Percentiles rank a stretch among this genome's conserved stretches.
These are phyloP conservation scores for Arabidopsis lyrata DNA, from an alignment of 441 rosid species.

Conservation along the genomic window DNA sequence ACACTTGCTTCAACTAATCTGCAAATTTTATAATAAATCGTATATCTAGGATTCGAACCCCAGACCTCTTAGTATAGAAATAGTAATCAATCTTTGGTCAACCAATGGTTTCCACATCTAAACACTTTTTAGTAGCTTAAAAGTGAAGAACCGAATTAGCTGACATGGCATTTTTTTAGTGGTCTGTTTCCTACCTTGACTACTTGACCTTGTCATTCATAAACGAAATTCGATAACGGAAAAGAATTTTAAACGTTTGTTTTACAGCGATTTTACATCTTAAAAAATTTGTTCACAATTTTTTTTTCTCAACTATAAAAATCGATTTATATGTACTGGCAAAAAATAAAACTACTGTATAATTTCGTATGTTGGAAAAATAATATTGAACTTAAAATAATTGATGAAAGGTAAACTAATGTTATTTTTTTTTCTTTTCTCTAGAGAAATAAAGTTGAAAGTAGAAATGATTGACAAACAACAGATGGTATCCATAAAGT, in stretches of 20 bases:
- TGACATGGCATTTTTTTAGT: conserved; percentile 28
- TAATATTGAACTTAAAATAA: too few species aligned
- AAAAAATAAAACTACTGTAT: too few species aligned
- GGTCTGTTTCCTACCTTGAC: conserved; percentile 25
- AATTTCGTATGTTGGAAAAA: neutral
- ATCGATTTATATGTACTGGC: too few species aligned
- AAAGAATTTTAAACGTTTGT: neutral
- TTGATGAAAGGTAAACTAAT: neutral
- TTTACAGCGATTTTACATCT: neutral
- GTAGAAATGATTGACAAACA: neutral
- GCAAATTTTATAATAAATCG: too few species aligned
- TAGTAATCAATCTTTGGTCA: too few species aligned
- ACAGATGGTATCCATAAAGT: neutral
- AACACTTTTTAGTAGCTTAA: conserved; percentile 9
- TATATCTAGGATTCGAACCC: too few species aligned
- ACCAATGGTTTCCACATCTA: too few species aligned
- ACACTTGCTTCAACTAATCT: too few species aligned
- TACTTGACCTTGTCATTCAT: conserved; percentile 10
- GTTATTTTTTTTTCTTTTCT: neutral
- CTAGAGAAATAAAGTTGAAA: neutral
- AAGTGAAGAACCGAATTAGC: neutral
- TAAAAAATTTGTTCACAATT: too few species aligned
- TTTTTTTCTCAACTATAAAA: too few species aligned
- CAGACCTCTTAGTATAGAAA: too few species aligned
- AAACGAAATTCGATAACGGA: neutral